Conservation (phyloP, 805 yeast genomes). For the Kazachstania viticola region DNA sequence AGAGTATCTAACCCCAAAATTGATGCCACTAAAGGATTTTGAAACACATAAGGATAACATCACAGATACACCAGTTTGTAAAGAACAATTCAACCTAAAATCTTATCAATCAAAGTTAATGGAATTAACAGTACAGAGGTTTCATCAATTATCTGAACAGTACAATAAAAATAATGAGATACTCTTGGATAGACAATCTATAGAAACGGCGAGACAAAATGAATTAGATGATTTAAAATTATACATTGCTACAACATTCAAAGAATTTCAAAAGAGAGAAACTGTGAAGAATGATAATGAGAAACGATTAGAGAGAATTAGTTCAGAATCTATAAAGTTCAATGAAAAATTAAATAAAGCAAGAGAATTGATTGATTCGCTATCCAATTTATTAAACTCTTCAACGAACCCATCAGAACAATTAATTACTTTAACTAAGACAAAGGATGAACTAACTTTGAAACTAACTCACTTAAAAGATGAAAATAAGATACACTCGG, state of each 20-base stretch:
- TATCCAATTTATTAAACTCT: neutral
- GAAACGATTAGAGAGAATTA: constrained; percentile 15
- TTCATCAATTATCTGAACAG: constrained; percentile 20
- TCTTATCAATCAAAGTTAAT: constrained; percentile 31
- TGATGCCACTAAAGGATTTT: too few relatives aligned
- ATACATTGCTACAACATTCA: constrained; percentile 33
- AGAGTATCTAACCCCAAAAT: neutral
- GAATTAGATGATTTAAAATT: constrained; percentile 30
- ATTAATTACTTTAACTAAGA: constrained; percentile 3
- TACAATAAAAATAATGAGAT: constrained; percentile 11
- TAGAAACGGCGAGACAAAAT: constrained; percentile 31
- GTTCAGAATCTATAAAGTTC: constrained; percentile 10
- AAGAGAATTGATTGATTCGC: constrained; percentile 2
- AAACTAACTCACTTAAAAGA: constrained; percentile 32
- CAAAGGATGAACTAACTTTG: neutral
- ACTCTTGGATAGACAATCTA: constrained; percentile 22
- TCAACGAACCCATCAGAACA: neutral
- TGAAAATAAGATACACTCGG: constrained; percentile 30
- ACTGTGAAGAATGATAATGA: constrained; percentile 14
- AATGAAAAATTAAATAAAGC: constrained; percentile 6
- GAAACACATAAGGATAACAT: too few relatives aligned
- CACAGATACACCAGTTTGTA: too few relatives aligned
- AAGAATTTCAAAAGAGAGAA: constrained; percentile 20
- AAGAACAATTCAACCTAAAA: constrained; percentile 10
- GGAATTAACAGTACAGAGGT: constrained; percentile 26